A percentile compares a stretch with the other conserved stretches of the same genome.
phyloP scores from a whole-genome alignment of 495 filamentous ascomycete species.

The Choiromyces venosus region DNA sequence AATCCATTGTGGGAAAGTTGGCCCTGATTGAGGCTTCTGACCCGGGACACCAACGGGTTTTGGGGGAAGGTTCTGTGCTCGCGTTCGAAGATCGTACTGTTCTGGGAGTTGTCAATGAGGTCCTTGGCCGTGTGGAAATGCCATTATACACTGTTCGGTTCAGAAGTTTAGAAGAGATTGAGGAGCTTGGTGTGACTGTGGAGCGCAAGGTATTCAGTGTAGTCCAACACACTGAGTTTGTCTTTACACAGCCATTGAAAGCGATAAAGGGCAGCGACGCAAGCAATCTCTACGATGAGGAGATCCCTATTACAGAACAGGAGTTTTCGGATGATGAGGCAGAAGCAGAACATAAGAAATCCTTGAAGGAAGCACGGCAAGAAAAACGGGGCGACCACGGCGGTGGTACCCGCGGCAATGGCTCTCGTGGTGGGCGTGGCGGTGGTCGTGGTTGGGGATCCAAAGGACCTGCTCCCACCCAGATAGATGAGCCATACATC shows the following conservation, averaged over 20 bases:
- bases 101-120: constrained; percentile 73
- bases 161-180: constrained; percentile 58
- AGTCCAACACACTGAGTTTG: constrained; percentile 64
- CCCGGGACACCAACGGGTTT: constrained; percentile 72
- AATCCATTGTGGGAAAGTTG: constrained; percentile 67
- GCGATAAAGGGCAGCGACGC: constrained; percentile 80
- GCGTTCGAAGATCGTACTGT: constrained; percentile 70
- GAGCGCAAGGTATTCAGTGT: constrained; percentile 74
- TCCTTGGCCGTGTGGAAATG: constrained; percentile 71
- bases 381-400: constrained; percentile 41
- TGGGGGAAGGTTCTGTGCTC: constrained; percentile 75
- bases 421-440: neutral
- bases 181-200: constrained; percentile 55
- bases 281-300: constrained; percentile 89
- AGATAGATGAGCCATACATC: constrained; percentile 38
- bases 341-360: constrained; percentile 74
- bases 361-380: constrained; percentile 55
- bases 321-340: constrained; percentile 97
- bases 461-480: constrained; percentile 43
- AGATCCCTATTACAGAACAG: constrained; percentile 73
- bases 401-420: neutral
- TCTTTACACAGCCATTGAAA: constrained; percentile 76
- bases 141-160: constrained; percentile 77
- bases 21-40: constrained; percentile 73
- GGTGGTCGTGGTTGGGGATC: constrained; percentile 25